Percentiles rank a stretch among this genome's conserved stretches.
These are phyloP conservation scores for Kokia cookei DNA, from an alignment of 441 rosid genomes.

Conservation along the genomic window DNA sequence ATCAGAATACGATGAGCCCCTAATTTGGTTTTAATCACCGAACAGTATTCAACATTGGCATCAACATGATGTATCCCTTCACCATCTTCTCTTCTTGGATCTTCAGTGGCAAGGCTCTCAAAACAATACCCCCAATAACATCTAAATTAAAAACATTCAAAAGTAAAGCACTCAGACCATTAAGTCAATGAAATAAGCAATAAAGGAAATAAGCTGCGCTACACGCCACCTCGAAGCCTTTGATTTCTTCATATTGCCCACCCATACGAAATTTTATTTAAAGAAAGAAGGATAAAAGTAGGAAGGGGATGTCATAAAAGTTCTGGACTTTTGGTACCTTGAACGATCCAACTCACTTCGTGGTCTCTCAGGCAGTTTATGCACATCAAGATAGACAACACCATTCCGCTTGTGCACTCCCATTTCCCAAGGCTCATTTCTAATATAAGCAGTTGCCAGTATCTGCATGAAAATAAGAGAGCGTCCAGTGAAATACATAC, in stretches of 20 bases:
- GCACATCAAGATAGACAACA: conserved; percentile 85
- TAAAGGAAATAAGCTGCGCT: neutral
- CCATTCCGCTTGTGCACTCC: conserved; percentile 98
- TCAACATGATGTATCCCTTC: conserved; percentile 78
- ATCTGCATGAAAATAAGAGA: conserved; percentile 43
- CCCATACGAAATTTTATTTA: neutral
- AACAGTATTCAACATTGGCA: conserved; percentile 86
- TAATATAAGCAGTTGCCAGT: conserved; percentile 76
- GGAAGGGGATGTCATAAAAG: neutral
- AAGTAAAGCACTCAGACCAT: neutral
- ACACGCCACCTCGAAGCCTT: neutral
- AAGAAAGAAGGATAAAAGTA: neutral
- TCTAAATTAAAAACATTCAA: conserved; percentile 29
- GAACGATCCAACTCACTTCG: conserved; percentile 77
- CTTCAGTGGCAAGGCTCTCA: conserved; percentile 93
- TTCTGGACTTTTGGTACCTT: conserved; percentile 42
- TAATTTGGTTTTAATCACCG: conserved; percentile 84
- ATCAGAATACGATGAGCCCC: conserved; percentile 96
- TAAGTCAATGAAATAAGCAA: neutral
- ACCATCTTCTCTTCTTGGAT: conserved; percentile 72
- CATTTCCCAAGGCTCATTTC: conserved; percentile 96
- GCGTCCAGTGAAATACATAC: neutral
- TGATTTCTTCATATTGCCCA: neutral
- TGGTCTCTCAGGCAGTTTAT: conserved; percentile 86
- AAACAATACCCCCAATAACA: conserved; percentile 98